Percentiles rank a stretch among this genome's conserved stretches.
These are phyloP conservation scores for Colletotrichum sp. DNA, from an alignment of 2,329 filamentous ascomycete species.

Conservation along the genomic window DNA sequence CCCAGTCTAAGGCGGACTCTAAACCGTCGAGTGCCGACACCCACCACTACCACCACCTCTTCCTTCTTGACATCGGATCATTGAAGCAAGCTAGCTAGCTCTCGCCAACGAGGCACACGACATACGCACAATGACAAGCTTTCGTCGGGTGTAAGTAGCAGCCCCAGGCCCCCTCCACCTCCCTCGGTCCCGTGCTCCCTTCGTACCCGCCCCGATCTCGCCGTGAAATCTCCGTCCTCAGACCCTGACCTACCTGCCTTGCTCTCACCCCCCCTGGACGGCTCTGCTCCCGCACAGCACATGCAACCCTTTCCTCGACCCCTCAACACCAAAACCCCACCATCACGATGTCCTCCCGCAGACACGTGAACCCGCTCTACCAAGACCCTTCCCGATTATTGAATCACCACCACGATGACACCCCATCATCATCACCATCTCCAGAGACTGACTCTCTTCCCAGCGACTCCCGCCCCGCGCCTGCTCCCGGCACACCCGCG, in stretches of 20 bases:
- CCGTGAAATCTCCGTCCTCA: neutral
- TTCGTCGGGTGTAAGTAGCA: constrained; percentile 17
- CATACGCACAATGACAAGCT: constrained; percentile 7
- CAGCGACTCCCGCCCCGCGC: constrained; percentile 15
- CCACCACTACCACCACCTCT: neutral
- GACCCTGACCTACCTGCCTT: neutral
- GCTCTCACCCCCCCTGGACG: neutral
- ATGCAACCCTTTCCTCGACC: neutral
- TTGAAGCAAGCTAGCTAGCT: neutral
- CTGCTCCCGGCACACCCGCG: constrained; percentile 25
- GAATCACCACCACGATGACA: neutral
- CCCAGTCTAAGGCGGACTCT: neutral
- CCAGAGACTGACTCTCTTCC: constrained; percentile 23
- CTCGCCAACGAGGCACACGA: neutral
- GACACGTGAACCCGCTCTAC: constrained; percentile 4
- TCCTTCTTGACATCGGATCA: neutral
- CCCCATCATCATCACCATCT: neutral
- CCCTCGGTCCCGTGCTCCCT: neutral
- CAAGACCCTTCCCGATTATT: neutral
- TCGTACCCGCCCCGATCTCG: neutral
- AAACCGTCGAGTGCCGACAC: neutral
- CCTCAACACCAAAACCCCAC: constrained; percentile 15
- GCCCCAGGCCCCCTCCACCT: neutral
- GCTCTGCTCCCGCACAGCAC: neutral
- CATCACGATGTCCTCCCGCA: constrained; percentile 1